phyloP scores from a whole-genome alignment of 2,329 filamentous ascomycete species.

The Nemania bipapillata region DNA sequence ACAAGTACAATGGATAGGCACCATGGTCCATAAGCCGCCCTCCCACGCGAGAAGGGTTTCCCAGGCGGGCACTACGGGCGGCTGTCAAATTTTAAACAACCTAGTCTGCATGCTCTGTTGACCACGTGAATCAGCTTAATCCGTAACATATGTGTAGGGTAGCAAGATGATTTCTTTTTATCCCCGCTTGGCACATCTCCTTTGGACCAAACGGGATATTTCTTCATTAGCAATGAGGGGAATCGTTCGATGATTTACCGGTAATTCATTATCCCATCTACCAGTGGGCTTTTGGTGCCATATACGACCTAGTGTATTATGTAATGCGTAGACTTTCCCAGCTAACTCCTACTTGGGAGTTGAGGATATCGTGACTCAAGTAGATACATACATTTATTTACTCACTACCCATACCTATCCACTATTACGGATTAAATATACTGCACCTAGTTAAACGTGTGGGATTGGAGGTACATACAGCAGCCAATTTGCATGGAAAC shows the following conservation, averaged over 20 bases:
- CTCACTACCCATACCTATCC: not conserved
- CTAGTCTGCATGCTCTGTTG: constrained; percentile 34
- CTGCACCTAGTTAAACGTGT: no score
- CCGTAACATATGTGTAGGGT: constrained; percentile 3
- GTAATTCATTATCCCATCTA: constrained; percentile 13
- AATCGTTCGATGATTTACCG: constrained; percentile 31
- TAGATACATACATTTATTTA: not conserved
- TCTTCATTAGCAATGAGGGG: constrained; percentile 2
- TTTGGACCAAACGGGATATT: constrained; percentile 19
- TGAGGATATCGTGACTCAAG: not conserved
- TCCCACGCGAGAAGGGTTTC: constrained; percentile 26
- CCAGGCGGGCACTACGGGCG: constrained; percentile 23
- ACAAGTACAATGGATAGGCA: no score
- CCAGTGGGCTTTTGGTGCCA: not conserved
- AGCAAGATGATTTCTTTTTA: constrained; percentile 31
- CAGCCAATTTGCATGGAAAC: not conserved
- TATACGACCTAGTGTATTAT: not conserved
- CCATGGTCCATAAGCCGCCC: constrained; percentile 4
- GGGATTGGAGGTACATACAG: no score
- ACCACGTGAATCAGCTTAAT: constrained; percentile 37
- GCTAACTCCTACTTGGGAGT: no score
- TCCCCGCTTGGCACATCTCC: constrained; percentile 16
- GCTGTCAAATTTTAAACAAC: constrained; percentile 38
- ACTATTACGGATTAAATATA: not conserved
- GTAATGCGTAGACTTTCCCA: not conserved